Base-by-base conservation (phyloP, 257 asterid genomes). In the Fraxinus quadrangulata region DNA sequence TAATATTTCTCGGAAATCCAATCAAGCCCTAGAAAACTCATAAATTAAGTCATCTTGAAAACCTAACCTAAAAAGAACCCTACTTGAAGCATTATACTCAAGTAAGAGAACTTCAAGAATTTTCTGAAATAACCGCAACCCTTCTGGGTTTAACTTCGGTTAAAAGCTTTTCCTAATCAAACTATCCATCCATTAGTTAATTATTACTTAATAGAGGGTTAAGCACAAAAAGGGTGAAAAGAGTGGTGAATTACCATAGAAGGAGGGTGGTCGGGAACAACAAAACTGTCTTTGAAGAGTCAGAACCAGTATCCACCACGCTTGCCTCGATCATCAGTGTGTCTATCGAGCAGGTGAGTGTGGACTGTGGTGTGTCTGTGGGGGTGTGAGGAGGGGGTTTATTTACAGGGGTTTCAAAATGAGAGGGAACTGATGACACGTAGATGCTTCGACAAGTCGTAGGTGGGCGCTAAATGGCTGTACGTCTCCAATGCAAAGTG, bases 191-290 rank as follows among this genome's bases (percentile, higher is more conserved):
- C 1, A 17, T 37, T 7, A 7, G 42, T 37, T 37, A 37, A 37
- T 37, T 37, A 37, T 37, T 17, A 51, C 3, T 51, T 51, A 51
- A 14, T 51, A 49, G 8, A 13, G 21, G 21, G 1, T 17, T 14
- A 51, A 51, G 61, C n/a, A 51, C 61, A 37, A 4, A 49, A 42
- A 42, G 51, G 5, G 17, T 51, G 17, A 51, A 51, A 51, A 1
- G 23, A 17, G 23, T 14, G 61, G 23, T 51, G 23, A 51, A 31
- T 59, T 84, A 92, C 96, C 93, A 90, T 83, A 21, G 98, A 82
- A 76, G 98, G 99, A 72, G 98, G 92, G 79, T 92, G 97, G 82
- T 94, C 98, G 14, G 99, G 99, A 70, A 88, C 87, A 66, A 97
- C 90, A 26, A 91, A 94, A 37, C 99, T 97, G 73, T 96, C 93